Percentiles rank a stretch among this genome's conserved stretches.
Conservation (phyloP, 2,329 filamentous ascomycete species). For the Cercospora canescens region DNA sequence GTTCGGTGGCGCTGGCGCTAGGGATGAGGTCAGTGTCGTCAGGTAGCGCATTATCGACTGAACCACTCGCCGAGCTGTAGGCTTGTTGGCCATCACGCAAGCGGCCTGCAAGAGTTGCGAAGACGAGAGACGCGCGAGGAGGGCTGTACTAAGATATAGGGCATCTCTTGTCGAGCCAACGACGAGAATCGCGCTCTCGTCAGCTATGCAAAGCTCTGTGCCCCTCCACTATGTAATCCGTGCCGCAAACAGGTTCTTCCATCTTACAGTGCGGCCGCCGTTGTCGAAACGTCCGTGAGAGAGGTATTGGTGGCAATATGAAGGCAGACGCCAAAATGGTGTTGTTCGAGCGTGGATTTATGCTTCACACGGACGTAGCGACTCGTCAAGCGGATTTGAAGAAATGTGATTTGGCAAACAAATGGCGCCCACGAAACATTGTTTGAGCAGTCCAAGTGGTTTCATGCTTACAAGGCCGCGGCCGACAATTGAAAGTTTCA, state of each 20-base stretch:
- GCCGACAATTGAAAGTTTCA: neutral
- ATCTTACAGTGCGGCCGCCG: neutral
- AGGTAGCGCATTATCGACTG: conserved; percentile 5
- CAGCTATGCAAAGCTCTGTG: neutral
- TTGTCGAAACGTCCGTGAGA: too few species aligned
- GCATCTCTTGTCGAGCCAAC: neutral
- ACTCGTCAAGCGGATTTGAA: too few species aligned
- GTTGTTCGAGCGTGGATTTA: too few species aligned
- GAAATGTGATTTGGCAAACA: too few species aligned
- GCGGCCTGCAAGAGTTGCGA: conserved; percentile 15
- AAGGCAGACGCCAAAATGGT: too few species aligned
- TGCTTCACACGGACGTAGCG: too few species aligned
- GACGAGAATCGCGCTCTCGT: neutral
- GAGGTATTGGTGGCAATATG: too few species aligned
- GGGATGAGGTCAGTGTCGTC: conserved; percentile 1
- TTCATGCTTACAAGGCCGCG: too few species aligned
- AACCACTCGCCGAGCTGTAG: neutral
- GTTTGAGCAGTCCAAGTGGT: too few species aligned
- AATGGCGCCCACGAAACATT: too few species aligned
- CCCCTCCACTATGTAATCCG: neutral
- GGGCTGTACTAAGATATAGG: conserved; percentile 13
- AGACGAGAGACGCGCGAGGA: conserved; percentile 13
- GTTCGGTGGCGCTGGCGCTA: neutral
- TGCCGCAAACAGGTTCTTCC: too few species aligned
- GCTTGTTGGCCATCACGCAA: conserved; percentile 18